phyloP scores from a whole-genome alignment of 805 yeast genomes.

The Sungouiella blattae region DNA sequence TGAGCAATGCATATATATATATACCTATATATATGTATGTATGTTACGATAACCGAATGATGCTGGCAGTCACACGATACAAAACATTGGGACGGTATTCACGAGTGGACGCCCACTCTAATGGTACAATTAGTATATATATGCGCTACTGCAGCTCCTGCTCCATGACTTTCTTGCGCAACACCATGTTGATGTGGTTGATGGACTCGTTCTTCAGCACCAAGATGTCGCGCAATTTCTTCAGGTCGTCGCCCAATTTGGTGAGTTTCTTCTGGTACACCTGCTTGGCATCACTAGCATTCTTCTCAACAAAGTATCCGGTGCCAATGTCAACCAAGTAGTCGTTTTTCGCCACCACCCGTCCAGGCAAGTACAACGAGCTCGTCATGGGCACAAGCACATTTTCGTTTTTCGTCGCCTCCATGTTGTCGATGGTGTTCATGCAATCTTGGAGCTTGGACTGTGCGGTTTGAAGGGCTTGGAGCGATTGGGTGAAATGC shows the following conservation, averaged over 20 bases:
- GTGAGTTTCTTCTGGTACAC: constrained; percentile 73
- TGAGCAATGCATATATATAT: no score
- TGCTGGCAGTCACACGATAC: no score
- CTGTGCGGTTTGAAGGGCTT: constrained; percentile 80
- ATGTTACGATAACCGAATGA: no score
- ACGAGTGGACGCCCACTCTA: no score
- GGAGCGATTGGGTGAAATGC: constrained; percentile 78
- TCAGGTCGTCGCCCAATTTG: constrained; percentile 69
- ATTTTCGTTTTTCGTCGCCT: constrained; percentile 36
- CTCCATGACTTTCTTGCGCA: constrained; percentile 50
- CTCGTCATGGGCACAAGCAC: constrained; percentile 84
- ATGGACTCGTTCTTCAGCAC: constrained; percentile 67
- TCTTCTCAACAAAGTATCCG: constrained; percentile 88
- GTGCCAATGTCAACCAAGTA: constrained; percentile 95
- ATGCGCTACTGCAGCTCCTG: no score
- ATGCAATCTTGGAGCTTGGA: constrained; percentile 79
- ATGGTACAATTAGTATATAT: no score
- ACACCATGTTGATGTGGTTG: constrained; percentile 57
- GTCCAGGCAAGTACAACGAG: constrained; percentile 88
- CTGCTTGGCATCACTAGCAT: constrained; percentile 56
- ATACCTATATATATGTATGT: no score
- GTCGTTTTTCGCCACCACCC: constrained; percentile 55
- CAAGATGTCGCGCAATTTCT: constrained; percentile 70
- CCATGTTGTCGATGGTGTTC: constrained; percentile 59
- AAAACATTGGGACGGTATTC: no score